Evolutionary conservation across 2,329 filamentous ascomycete genomes (phyloP).

Genomic region (Corinectria fuckeliana): DNA sequence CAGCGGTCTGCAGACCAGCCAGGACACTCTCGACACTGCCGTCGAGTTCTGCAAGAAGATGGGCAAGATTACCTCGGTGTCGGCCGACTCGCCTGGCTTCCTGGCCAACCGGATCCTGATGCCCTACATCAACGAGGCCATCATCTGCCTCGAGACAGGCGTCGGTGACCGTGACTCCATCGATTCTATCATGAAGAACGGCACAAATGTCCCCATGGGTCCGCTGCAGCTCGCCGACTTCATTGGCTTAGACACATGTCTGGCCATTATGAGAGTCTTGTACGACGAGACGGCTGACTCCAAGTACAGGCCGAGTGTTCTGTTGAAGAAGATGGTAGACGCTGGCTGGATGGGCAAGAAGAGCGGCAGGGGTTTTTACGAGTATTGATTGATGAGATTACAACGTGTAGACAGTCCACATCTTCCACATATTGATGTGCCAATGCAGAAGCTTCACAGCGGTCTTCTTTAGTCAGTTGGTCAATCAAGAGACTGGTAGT

Average conservation of each 20-base stretch:
- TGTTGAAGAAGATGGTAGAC: conserved; percentile 95
- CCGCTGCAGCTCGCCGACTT: conserved; percentile 94
- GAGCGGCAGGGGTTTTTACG: conserved; percentile 93
- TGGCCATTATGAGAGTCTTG: conserved; percentile 96
- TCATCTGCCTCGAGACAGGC: conserved; percentile 94
- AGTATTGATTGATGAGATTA: conserved; percentile 63
- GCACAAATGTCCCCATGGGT: conserved; percentile 98
- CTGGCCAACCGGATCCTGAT: conserved; percentile 96
- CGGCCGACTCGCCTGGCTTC: conserved; percentile 91
- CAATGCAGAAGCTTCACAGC: not conserved
- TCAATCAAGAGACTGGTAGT: not conserved
- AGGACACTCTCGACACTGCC: conserved; percentile 80
- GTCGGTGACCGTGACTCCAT: conserved; percentile 91
- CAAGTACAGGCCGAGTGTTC: conserved; percentile 90
- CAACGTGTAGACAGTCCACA: not conserved
- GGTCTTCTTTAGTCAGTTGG: not conserved
- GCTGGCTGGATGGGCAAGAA: conserved; percentile 99
- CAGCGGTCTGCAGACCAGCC: conserved; percentile 87
- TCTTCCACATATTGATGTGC: not conserved
- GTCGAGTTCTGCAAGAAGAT: conserved; percentile 87
- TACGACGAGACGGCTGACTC: conserved; percentile 91
- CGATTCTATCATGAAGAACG: conserved; percentile 98
- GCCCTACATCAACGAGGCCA: conserved; percentile 98
- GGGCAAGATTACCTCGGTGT: conserved; percentile 90
- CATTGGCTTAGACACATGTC: conserved; percentile 93